Evolutionary conservation across 257 asterid genomes (phyloP), one percentile per base, ranked within the genome.

Genomic region (Ligustrum vulgare): DNA sequence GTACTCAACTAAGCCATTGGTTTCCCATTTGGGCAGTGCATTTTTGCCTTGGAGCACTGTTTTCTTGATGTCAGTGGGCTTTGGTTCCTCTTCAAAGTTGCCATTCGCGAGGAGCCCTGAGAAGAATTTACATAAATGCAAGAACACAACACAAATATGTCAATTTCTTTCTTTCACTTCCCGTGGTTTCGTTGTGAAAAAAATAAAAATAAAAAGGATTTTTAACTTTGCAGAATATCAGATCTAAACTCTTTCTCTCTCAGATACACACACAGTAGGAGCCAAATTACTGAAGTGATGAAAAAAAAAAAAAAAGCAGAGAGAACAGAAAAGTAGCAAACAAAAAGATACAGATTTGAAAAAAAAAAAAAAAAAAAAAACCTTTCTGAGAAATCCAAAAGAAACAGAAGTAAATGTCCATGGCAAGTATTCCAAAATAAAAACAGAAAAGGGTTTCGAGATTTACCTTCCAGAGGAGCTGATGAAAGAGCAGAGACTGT

Each of bases 21-120:
- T 94, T 67, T 92, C 96, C 98, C 98, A 94, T 80, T 82, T 83
- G 73, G 98, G 98, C 3, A 94, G 88, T 6, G 96, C 87, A 67
- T 82, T 10, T 72, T 73, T 84, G 62, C 92, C 91, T 20, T 25
- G 75, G 68, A 92, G 90, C 45, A 86, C 93, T 32, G 96, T 85
- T 74, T 87, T 87, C 22, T 86, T 87, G 1, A 90, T 10, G 80
- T 77, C 82, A n/a, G 20, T 77, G 69, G 89, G 83, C 16, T 88
- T 87, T 31, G 98, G 98, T 35, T 12, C 43, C 69, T 92, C 91
- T 66, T 92, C 98, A 65, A 94, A 94, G 80, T 94, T 90, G 0
- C 98, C 98, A 72, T 94, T 92, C 49, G 95, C 83, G 0, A 92
- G 88, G 15, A 91, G 80, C 12, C 97, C 98, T 94, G 90, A 62